Evolutionary conservation across 768 basidiomycete species (phyloP).

Genomic region (Leucosporidium scottii): DNA sequence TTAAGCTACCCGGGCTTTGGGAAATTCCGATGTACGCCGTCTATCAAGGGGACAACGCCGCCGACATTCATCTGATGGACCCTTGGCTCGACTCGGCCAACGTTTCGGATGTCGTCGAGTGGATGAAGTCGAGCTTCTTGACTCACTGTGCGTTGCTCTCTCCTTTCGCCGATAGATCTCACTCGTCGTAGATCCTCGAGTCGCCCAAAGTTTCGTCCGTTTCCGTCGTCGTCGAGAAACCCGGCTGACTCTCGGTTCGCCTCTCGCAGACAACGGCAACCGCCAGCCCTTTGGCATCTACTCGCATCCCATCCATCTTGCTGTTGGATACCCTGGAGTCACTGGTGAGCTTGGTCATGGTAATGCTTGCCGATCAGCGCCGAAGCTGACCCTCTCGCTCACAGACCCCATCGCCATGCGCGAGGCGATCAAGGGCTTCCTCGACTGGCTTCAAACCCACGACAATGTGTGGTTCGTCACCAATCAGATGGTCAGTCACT

Average conservation of each 20-base stretch:
- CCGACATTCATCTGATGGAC: constrained; percentile 61
- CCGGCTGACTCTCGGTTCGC: not conserved
- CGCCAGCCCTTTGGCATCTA: constrained; percentile 74
- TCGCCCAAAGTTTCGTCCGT: no score
- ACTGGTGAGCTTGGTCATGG: constrained; percentile 37
- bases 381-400: constrained; percentile 31
- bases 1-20: constrained; percentile 70
- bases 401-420: constrained; percentile 52
- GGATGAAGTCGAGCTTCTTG: not conserved
- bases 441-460: constrained; percentile 72
- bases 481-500: constrained; percentile 17
- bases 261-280: constrained; percentile 52
- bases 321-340: constrained; percentile 51
- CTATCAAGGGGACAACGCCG: constrained; percentile 55
- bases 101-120: constrained; percentile 2
- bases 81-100: constrained; percentile 55
- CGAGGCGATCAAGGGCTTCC: constrained; percentile 65
- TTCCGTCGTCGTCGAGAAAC: not conserved
- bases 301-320: constrained; percentile 68
- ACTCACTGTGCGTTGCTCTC: not conserved
- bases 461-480: constrained; percentile 50
- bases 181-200: no score
- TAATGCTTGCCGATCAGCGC: constrained; percentile 28
- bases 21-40: constrained; percentile 76
- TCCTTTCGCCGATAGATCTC: no score